Percentiles rank a stretch among this genome's conserved stretches.
phyloP scores from a whole-genome alignment of 2,329 filamentous ascomycete genomes.

The Didymellaceae sp. region DNA sequence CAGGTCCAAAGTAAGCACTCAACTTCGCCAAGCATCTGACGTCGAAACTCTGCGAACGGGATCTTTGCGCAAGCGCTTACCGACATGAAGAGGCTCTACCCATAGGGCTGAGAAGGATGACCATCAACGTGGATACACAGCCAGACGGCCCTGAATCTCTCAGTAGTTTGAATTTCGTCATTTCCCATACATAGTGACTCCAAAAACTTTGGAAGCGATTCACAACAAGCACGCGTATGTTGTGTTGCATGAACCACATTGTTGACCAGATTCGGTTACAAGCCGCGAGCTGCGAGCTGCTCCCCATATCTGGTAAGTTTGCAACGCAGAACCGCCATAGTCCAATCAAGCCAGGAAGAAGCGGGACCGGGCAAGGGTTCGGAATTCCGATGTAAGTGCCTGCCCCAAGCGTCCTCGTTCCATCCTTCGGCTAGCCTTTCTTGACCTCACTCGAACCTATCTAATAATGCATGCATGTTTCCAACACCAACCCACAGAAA shows the following conservation, averaged over 20 bases:
- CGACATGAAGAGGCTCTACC: slow-evolving; percentile 24
- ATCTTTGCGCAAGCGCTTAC: slow-evolving; percentile 37
- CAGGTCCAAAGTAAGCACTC: slow-evolving; percentile 29
- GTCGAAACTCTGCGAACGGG: slow-evolving; percentile 26
- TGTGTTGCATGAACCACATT: slow-evolving; percentile 2
- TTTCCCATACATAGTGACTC: too few relatives aligned
- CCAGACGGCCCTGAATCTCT: slow-evolving; percentile 4
- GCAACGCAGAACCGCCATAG: slow-evolving; percentile 15
- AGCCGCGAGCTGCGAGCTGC: slow-evolving; percentile 17
- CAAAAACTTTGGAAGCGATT: background rate
- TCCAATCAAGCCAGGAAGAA: background rate
- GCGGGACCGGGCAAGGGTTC: slow-evolving; percentile 3
- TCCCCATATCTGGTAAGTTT: slow-evolving; percentile 7
- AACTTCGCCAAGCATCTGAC: slow-evolving; percentile 29
- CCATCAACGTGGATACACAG: slow-evolving; percentile 21
- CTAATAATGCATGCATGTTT: slow-evolving; percentile 1
- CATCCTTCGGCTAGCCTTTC: slow-evolving; percentile 7
- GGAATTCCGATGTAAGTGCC: slow-evolving; percentile 3
- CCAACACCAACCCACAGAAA: slow-evolving; percentile 8
- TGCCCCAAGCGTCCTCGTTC: slow-evolving; percentile 4
- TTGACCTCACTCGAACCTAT: background rate
- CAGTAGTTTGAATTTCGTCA: too few relatives aligned
- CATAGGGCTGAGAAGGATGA: slow-evolving; percentile 26
- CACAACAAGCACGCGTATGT: background rate
- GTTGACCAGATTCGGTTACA: slow-evolving; percentile 8